A percentile compares a stretch with the other conserved stretches of the same genome.
Evolutionary conservation across 148 eudicot genomes (phyloP).

Genomic region (Arbutus unedo): DNA sequence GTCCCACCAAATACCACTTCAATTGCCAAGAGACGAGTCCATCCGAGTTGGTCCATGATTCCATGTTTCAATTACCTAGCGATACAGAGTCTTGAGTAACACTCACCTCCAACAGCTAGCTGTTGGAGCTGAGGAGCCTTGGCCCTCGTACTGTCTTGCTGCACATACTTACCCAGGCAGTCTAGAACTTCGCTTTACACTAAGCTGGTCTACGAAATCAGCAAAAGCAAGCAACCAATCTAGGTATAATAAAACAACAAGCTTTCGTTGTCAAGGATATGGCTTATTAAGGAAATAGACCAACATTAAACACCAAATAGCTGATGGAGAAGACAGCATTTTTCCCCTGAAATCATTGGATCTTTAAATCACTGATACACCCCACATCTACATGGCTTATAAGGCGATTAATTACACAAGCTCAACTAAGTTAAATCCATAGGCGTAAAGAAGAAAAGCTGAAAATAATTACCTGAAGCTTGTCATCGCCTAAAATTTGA

Average conservation of each 20-base stretch:
- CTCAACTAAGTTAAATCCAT: not conserved
- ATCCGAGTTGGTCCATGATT: not conserved
- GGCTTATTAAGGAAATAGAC: not conserved
- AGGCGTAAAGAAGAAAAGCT: not conserved
- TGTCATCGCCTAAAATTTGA: slow-evolving; percentile 40
- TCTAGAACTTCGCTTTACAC: not conserved
- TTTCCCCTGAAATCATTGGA: not conserved
- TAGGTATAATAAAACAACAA: not conserved
- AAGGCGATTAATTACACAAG: not conserved
- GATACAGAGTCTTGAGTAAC: not conserved
- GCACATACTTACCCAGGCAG: not conserved
- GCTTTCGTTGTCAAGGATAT: not conserved
- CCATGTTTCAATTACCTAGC: not conserved
- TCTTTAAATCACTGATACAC: not conserved
- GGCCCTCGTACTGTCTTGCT: not conserved
- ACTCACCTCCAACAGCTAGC: not conserved
- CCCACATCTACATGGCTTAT: not conserved
- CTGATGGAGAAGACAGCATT: not conserved
- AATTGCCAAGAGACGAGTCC: not conserved
- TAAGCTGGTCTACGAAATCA: not conserved
- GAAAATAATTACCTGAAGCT: slow-evolving; percentile 54
- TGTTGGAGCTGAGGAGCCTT: not conserved
- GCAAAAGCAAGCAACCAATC: not conserved
- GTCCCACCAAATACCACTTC: not conserved
- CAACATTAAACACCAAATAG: too few relatives aligned